A percentile compares a stretch with the other conserved stretches of the same genome.
phyloP scores from a whole-genome alignment of 495 filamentous ascomycete genomes.

The Hypoxylon rickii region DNA sequence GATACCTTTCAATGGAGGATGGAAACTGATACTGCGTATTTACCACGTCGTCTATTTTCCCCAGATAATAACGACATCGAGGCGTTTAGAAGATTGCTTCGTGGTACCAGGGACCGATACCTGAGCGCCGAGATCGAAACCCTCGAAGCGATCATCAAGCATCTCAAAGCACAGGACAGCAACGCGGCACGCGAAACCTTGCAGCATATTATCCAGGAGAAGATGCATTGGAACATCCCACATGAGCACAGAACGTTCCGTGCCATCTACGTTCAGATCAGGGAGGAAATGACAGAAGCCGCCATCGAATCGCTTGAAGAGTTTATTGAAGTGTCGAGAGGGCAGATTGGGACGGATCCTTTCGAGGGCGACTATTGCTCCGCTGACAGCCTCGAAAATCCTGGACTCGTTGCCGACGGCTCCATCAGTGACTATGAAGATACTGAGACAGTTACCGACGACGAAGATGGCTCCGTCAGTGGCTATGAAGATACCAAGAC shows the following conservation, averaged over 20 bases:
- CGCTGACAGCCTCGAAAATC: not conserved
- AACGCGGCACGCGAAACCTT: conserved; percentile 6
- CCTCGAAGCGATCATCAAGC: conserved; percentile 3
- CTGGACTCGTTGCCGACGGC: conserved; percentile 1
- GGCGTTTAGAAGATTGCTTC: conserved; percentile 6
- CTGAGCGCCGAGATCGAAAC: conserved; percentile 14
- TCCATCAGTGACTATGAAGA: too few species aligned
- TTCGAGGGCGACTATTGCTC: conserved; percentile 4
- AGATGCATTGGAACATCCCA: conserved; percentile 15
- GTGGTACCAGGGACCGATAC: conserved; percentile 12
- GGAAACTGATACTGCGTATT: not conserved
- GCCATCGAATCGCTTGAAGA: conserved; percentile 25
- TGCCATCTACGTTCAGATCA: conserved; percentile 19
- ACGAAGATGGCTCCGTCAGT: too few species aligned
- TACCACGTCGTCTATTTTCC: not conserved
- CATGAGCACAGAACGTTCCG: conserved; percentile 16
- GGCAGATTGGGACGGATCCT: conserved; percentile 10
- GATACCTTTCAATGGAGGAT: conserved; percentile 16
- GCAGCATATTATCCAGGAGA: conserved; percentile 16
- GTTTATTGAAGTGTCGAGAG: conserved; percentile 20
- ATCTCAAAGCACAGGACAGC: conserved; percentile 5
- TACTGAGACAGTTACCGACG: too few species aligned
- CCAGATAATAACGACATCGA: conserved; percentile 3
- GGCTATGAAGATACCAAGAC: too few species aligned
- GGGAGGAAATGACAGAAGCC: conserved; percentile 11